phyloP scores from a whole-genome alignment of 2,329 filamentous ascomycete species.

The Fusarium luffae region DNA sequence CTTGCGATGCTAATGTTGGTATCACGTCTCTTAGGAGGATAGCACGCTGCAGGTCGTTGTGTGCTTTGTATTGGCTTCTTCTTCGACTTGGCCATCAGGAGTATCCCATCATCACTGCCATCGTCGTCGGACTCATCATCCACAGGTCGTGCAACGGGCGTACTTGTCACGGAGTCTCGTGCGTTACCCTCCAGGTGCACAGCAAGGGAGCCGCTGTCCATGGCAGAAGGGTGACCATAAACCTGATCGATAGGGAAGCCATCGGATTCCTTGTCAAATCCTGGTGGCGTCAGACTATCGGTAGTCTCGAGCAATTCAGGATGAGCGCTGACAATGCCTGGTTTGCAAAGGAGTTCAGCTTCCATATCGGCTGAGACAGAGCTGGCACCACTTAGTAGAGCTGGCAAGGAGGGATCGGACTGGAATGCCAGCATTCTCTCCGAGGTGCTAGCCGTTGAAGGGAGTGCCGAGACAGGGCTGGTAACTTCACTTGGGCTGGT shows the following conservation, averaged over 20 bases:
- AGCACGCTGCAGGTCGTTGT: constrained; percentile 47
- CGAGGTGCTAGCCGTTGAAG: constrained; percentile 54
- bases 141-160: constrained; percentile 43
- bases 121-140: constrained; percentile 61
- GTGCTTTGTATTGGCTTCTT: constrained; percentile 52
- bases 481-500: constrained; percentile 66
- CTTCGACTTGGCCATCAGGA: constrained; percentile 65
- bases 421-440: constrained; percentile 65
- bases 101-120: constrained; percentile 66
- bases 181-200: constrained; percentile 44
- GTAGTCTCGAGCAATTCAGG: constrained; percentile 62
- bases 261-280: constrained; percentile 59
- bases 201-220: constrained; percentile 49
- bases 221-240: constrained; percentile 48
- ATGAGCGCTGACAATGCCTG: constrained; percentile 57
- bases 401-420: constrained; percentile 72
- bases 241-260: constrained; percentile 61
- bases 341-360: constrained; percentile 66
- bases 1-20: constrained; percentile 71
- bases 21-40: constrained; percentile 62
- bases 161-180: constrained; percentile 42
- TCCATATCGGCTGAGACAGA: constrained; percentile 73
- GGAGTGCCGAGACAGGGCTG: constrained; percentile 59
- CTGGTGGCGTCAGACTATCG: constrained; percentile 66
- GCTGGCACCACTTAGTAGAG: constrained; percentile 71